These are phyloP conservation scores for Brasenia schreberi DNA, from an alignment of 164 flowering plant species.

Conservation along the genomic window DNA sequence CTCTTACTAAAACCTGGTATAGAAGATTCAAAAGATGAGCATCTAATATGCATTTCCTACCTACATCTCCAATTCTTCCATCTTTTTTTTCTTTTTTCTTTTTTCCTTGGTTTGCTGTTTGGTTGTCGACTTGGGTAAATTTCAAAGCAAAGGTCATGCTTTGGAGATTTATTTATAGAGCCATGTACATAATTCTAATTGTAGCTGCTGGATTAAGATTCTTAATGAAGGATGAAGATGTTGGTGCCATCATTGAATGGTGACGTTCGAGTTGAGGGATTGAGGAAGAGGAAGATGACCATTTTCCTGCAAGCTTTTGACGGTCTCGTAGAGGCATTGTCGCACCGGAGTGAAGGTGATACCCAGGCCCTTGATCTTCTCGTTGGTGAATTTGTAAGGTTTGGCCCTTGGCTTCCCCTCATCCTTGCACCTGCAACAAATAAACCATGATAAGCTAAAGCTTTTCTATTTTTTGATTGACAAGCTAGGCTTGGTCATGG, in stretches of 20 bases:
- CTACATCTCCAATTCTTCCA: not conserved
- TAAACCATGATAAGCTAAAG: too few species aligned
- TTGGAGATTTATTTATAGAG: not conserved
- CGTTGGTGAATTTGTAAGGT: slow-evolving; percentile 82
- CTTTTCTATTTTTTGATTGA: too few species aligned
- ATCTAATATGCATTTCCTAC: not conserved
- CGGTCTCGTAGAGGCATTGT: slow-evolving; percentile 64
- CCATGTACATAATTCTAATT: too few species aligned
- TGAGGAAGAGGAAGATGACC: slow-evolving; percentile 50
- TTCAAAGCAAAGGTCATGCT: not conserved
- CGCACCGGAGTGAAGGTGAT: slow-evolving; percentile 63
- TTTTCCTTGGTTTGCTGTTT: not conserved
- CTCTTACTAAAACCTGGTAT: not conserved
- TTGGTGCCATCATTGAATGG: not conserved
- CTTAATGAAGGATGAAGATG: not conserved
- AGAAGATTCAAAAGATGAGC: not conserved
- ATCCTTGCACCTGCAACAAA: slow-evolving; percentile 60
- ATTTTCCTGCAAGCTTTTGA: slow-evolving; percentile 64
- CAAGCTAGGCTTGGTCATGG: too few species aligned
- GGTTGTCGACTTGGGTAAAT: not conserved
- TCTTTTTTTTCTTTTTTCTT: not conserved
- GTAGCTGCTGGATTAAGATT: not conserved
- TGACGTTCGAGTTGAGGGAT: slow-evolving; percentile 1
- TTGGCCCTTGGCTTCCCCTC: slow-evolving; percentile 72
- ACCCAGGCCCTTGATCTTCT: slow-evolving; percentile 70